phyloP scores from a whole-genome alignment of 2,329 filamentous ascomycete species.

The Nemania diffusa region DNA sequence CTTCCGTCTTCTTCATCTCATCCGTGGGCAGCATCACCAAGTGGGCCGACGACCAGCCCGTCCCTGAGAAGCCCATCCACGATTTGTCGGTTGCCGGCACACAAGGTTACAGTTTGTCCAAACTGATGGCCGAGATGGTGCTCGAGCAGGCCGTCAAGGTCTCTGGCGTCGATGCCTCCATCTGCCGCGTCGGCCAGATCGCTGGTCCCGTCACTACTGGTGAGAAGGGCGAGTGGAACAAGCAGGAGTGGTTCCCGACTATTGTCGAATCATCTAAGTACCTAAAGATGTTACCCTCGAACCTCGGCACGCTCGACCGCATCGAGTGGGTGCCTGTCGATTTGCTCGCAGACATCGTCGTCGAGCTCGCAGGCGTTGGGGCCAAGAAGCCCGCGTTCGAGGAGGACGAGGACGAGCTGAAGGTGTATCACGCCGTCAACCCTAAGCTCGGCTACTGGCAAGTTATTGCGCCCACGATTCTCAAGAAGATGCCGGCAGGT shows the following conservation, averaged over 20 bases:
- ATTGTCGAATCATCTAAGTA: constrained; percentile 59
- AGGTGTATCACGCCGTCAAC: constrained; percentile 42
- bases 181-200: constrained; percentile 60
- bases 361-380: constrained; percentile 56
- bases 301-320: constrained; percentile 55
- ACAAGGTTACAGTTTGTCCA: constrained; percentile 56
- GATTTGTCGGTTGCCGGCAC: constrained; percentile 47
- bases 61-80: constrained; percentile 53
- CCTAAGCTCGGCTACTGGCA: constrained; percentile 40
- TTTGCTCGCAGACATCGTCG: constrained; percentile 55
- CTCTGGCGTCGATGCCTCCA: constrained; percentile 51
- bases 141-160: constrained; percentile 52
- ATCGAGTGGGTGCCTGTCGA: constrained; percentile 68
- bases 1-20: constrained; percentile 56
- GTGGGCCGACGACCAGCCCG: constrained; percentile 47
- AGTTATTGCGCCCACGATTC: constrained; percentile 36
- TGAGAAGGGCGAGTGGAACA: constrained; percentile 62
- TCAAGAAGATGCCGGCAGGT: constrained; percentile 36
- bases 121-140: constrained; percentile 55
- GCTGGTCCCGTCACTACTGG: constrained; percentile 51
- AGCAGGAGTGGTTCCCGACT: constrained; percentile 65
- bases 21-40: constrained; percentile 52
- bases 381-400: constrained; percentile 33
- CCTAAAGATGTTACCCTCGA: constrained; percentile 58
- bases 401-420: constrained; percentile 38